Base-by-base conservation (phyloP, 2,329 filamentous ascomycete genomes). In the Incumbomyces delicatus region DNA sequence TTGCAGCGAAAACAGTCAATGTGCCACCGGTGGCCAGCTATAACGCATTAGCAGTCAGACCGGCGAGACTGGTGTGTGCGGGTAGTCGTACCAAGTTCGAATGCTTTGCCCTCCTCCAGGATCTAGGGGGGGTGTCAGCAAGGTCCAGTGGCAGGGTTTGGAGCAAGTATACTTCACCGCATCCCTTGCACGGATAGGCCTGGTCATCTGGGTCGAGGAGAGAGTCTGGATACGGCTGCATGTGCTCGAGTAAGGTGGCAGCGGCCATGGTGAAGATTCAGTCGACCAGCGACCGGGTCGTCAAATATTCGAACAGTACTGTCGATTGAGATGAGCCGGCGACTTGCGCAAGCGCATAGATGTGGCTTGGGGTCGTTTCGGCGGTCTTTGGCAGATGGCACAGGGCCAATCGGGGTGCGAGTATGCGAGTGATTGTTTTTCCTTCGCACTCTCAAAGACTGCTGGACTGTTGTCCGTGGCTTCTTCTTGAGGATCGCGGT, bases 1-100 rank as follows among this genome's bases (percentile, higher is more conserved):
- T 95, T 92, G 76, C 90, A 96, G 63, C 89, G 85, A 71, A 98
- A 98, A 73, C 92, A 98, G 71, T 95, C 86, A 61, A 98, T 86
- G 74, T 98, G 92, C 92, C 90, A 96, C 76, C 90, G 80, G 66
- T 94, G 92, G 53, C 89, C 89, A 65, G 90, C 89, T 95, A 58
- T 47, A 50, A 50, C 62, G 64, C 60, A 59, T 63, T 54, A 63
- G 60, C 39, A 37, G 44, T 47, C 35, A 44, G 12, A 46, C n/a
- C 42, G 11, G 18, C 36, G 47, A 39, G 30, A 37, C 27, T 51
- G 35, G 42, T 33, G 50, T 47, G 44, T 4, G 22, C 8, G 22
- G 4, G 22, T 27, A 49, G 31, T 52, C 59, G 56, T 59, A 96
- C 90, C 88, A 60, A 98, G 77, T 71, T 98, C 92, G 61, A 95